phyloP scores from a whole-genome alignment of 2,329 filamentous ascomycete species.

The Aspergillus eucalypticola region DNA sequence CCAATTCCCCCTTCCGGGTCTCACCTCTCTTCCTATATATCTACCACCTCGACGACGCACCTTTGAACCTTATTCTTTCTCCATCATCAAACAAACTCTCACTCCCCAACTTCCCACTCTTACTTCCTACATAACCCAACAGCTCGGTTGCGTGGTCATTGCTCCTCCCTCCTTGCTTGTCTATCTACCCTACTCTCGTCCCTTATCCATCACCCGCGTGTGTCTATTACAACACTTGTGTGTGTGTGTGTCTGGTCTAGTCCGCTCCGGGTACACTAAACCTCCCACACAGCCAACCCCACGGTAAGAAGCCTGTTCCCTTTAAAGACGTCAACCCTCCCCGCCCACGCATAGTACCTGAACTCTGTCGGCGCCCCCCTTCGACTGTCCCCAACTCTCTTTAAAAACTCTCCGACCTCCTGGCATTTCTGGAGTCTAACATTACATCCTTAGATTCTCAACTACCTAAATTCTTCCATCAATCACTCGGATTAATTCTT shows the following conservation, averaged over 20 bases:
- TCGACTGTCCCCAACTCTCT: neutral
- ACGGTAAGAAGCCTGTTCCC: constrained; percentile 5
- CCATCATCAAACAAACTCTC: constrained; percentile 1
- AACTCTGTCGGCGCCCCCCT: neutral
- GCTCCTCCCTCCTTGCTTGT: neutral
- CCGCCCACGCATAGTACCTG: neutral
- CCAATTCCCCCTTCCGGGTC: constrained; percentile 11
- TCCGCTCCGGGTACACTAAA: neutral
- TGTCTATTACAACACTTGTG: neutral
- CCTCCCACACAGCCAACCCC: neutral
- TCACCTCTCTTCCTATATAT: constrained; percentile 18
- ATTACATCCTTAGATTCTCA: neutral
- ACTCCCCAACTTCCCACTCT: neutral
- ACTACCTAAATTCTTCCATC: neutral
- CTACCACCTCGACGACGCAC: constrained; percentile 17
- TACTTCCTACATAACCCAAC: neutral
- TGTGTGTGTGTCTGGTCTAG: neutral
- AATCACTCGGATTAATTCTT: neutral
- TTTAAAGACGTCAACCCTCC: neutral
- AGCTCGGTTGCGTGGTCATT: constrained; percentile 4
- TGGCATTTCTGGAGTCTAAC: constrained; percentile 1
- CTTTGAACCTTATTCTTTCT: constrained; percentile 11
- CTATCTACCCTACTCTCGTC: neutral
- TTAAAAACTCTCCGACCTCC: neutral
- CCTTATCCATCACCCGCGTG: neutral